These are phyloP conservation scores for Zasmidium angulare DNA, from an alignment of 2,329 filamentous ascomycete species.

Conservation along the genomic window DNA sequence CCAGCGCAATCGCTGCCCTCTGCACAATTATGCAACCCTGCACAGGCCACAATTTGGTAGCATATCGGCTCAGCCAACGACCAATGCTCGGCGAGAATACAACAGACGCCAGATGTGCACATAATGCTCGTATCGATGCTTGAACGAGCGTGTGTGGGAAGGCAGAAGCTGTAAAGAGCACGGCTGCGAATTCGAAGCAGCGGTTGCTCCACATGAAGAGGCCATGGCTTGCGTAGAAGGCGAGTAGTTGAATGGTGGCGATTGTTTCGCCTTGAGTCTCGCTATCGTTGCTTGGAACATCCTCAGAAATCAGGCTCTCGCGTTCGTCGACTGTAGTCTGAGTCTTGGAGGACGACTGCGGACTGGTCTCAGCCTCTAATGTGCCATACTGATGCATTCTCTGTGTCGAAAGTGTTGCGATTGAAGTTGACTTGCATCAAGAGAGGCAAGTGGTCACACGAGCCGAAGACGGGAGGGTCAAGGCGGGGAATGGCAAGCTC, in stretches of 20 bases:
- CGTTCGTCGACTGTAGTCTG: neutral
- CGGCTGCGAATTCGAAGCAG: conserved; percentile 8
- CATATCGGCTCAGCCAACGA: conserved; percentile 1
- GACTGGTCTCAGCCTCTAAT: neutral
- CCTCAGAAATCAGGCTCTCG: neutral
- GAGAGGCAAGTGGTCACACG: neutral
- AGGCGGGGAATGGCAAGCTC: neutral
- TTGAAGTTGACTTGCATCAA: neutral
- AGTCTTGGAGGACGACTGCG: neutral
- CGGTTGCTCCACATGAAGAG: conserved; percentile 14
- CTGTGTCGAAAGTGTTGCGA: neutral
- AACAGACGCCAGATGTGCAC: conserved; percentile 7
- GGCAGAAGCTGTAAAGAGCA: conserved; percentile 10
- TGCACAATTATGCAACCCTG: conserved; percentile 10
- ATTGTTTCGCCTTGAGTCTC: neutral
- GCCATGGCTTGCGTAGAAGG: conserved; percentile 5
- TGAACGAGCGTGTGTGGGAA: conserved; percentile 7
- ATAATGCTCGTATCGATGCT: conserved; percentile 8
- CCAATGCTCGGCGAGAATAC: conserved; percentile 4
- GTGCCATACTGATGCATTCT: neutral
- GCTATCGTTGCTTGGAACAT: neutral
- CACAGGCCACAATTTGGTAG: conserved; percentile 4
- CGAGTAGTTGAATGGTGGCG: neutral
- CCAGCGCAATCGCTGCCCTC: neutral
- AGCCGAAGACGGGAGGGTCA: neutral